These are phyloP conservation scores for Stachybotrys echinatus DNA, from an alignment of 2,329 filamentous ascomycete species.

Conservation along the genomic window DNA sequence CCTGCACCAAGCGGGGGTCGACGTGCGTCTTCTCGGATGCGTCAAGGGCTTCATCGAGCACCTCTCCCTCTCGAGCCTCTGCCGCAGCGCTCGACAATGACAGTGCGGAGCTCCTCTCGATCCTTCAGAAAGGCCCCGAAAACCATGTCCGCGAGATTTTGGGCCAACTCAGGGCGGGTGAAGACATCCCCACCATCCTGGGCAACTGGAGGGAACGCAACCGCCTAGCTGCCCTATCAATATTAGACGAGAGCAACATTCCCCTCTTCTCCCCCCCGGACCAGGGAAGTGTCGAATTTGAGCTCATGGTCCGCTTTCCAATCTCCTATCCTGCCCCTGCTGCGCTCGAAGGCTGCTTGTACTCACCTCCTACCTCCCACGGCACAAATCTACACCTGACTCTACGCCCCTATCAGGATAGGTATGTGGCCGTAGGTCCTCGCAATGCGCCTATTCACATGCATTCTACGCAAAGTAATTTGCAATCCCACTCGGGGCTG, in stretches of 20 bases:
- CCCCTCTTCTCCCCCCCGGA: conserved; percentile 4
- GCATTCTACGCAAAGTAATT: neutral
- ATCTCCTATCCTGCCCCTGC: conserved; percentile 5
- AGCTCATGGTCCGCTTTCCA: conserved; percentile 7
- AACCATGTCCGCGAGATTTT: neutral
- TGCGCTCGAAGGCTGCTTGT: conserved; percentile 2
- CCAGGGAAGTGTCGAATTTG: conserved; percentile 8
- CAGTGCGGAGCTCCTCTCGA: neutral
- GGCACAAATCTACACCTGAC: neutral
- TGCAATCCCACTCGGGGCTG: neutral
- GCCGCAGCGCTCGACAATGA: neutral
- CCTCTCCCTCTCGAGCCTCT: conserved; percentile 1
- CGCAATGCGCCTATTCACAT: neutral
- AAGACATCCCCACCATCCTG: neutral
- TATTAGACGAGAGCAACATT: neutral
- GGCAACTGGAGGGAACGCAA: neutral
- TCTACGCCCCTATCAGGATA: neutral
- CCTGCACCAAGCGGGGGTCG: conserved; percentile 4
- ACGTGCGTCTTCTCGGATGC: conserved; percentile 5
- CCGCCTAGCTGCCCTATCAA: neutral
- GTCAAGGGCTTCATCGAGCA: neutral
- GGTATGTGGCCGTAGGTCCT: neutral
- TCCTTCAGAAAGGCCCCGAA: neutral
- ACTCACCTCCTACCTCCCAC: neutral
- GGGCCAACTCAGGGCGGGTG: neutral